phyloP scores from a whole-genome alignment of 2,329 filamentous ascomycete genomes.

The Sphaerulina musiva region DNA sequence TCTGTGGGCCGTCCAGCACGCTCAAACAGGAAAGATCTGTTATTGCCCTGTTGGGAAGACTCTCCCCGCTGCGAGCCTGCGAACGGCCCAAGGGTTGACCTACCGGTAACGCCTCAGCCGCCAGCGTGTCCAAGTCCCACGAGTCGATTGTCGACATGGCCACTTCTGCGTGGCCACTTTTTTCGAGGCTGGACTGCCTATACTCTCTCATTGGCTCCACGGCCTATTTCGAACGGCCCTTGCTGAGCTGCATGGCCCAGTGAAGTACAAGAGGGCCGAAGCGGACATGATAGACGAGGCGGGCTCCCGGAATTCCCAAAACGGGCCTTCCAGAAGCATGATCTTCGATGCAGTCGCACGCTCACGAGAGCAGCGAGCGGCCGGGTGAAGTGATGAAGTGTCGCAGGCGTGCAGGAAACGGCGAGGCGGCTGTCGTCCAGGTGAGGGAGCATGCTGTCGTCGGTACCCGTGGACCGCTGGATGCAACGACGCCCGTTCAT shows the following conservation, averaged over 20 bases:
- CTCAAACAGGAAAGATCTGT: not conserved
- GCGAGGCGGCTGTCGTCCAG: conserved; percentile 1
- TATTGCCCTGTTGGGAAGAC: conserved; percentile 12
- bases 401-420: not conserved
- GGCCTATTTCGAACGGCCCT: conserved; percentile 7
- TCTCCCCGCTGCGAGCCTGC: conserved; percentile 5
- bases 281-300: not conserved
- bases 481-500: not conserved
- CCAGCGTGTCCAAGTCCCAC: conserved; percentile 8
- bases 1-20: conserved; percentile 10
- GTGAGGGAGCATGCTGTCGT: not conserved
- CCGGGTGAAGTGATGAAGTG: conserved; percentile 2
- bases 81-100: conserved; percentile 2
- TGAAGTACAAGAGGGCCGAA: not conserved
- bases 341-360: conserved; percentile 10
- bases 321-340: not conserved
- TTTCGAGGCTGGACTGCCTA: not conserved
- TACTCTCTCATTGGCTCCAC: conserved; percentile 7
- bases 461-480: not conserved
- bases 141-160: conserved; percentile 10
- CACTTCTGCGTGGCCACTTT: conserved; percentile 16
- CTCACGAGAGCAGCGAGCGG: conserved; percentile 2
- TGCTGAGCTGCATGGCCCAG: conserved; percentile 11
- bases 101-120: conserved; percentile 19
- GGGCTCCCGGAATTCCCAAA: not conserved